Base-by-base conservation (phyloP, 1,139 yeast genomes). In the Saccharomyces hybrid region DNA sequence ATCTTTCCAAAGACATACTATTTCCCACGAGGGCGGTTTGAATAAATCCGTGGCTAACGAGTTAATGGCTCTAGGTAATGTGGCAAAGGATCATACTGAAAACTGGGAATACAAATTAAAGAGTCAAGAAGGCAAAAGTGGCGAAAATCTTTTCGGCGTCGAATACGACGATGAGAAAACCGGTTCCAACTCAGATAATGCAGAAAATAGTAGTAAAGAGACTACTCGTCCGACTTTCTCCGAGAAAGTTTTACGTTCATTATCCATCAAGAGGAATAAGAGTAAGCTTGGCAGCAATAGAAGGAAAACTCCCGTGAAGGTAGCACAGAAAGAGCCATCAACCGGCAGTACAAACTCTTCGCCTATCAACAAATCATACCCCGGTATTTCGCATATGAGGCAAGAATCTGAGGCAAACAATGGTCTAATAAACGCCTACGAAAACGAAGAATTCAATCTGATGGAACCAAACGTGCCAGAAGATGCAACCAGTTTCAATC, bases 41-140 rank as follows among this genome's bases (percentile, higher is more conserved):
- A 59, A 54, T 55, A 70, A 63, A 38, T 60, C 67, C 5, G 76
- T 74, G 46, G 76, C 81, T 26, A 82, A 81, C 54, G 95, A 86
- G 70, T 52, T 61, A 47, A 28, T 57, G 50, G 69, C 70, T 0
- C 52, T 67, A 42, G 70, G 69, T 53, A 55, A 76, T 20, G 84
- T 88, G 14, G 93, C 91, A 2, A 85, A 83, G 66, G 87, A 83
- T 57, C 95, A 86, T 67, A 76, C 79, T 51, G 75, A 71, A 20
- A 79, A 84, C 66, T 86, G 93, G 93, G 88, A 84, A 62, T 70
- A 76, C 49, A 83, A 83, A 65, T 16, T 55, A 14, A 50, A 38
- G 44, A 38, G 44, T 38, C 44, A 51, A 16, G 51, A 50, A 20
- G 34, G 81, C 82, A 77, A 78, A 76, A 64, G 74, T n/a, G 20